Evolutionary conservation across 2,329 filamentous ascomycete genomes (phyloP).

Genomic region (Phoma sp.): DNA sequence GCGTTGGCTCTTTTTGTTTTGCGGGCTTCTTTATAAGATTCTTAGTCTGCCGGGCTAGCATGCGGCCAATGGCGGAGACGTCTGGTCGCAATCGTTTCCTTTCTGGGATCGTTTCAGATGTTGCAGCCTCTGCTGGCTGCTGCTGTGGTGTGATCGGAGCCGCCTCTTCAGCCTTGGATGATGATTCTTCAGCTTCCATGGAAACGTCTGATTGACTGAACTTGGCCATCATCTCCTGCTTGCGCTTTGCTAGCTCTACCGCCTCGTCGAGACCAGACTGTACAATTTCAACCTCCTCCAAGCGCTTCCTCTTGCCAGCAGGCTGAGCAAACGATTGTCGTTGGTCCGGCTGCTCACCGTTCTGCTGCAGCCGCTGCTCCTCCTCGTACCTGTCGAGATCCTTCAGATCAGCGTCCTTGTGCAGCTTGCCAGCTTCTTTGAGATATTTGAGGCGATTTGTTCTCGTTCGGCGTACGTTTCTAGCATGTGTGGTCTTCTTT

Average conservation of each 20-base stretch:
- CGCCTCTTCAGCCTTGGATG: background rate
- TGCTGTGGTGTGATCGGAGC: background rate
- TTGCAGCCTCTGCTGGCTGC: background rate
- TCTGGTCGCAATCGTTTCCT: conserved; percentile 35
- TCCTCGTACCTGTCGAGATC: conserved; percentile 58
- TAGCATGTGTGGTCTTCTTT: conserved; percentile 56
- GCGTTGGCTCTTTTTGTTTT: conserved; percentile 27
- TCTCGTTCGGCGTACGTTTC: conserved; percentile 62
- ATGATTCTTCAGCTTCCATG: conserved; percentile 3
- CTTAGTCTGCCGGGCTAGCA: conserved; percentile 38
- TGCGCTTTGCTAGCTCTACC: conserved; percentile 30
- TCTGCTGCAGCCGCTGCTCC: conserved; percentile 17
- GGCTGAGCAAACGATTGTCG: conserved; percentile 16
- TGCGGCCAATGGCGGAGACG: conserved; percentile 37
- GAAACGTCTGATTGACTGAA: conserved; percentile 13
- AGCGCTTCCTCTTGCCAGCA: conserved; percentile 32
- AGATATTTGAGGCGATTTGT: conserved; percentile 58
- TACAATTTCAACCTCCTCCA: conserved; percentile 27
- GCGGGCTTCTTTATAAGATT: conserved; percentile 25
- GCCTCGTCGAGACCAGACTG: conserved; percentile 12
- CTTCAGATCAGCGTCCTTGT: conserved; percentile 56
- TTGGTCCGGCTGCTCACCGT: background rate
- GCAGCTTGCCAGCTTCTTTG: conserved; percentile 60
- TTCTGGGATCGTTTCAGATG: conserved; percentile 18
- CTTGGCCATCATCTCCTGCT: conserved; percentile 31